Percentiles rank a stretch among this genome's conserved stretches.
Evolutionary conservation across 805 yeast genomes (phyloP).

Genomic region (Blastobotrys americana): DNA sequence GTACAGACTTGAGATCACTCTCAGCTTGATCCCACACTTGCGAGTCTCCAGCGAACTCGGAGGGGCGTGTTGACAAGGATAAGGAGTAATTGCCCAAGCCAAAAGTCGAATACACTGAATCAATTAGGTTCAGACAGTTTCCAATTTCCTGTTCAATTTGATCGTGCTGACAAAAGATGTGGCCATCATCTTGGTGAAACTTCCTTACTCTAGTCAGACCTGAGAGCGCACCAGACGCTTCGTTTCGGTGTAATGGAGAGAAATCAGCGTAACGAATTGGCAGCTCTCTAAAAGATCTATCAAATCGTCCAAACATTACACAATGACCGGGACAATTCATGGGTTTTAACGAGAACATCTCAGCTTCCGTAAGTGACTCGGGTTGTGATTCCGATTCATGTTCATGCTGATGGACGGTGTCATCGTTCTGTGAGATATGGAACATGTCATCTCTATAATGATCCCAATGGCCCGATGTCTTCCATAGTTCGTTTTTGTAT

Average conservation of each 20-base stretch:
- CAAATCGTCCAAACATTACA: conserved; percentile 63
- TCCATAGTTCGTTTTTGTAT: conserved; percentile 78
- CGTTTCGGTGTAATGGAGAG: conserved; percentile 88
- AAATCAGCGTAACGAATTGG: conserved; percentile 85
- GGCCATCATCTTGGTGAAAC: conserved; percentile 98
- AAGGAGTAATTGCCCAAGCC: conserved; percentile 53
- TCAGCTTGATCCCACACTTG: conserved; percentile 85
- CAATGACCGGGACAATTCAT: conserved; percentile 74
- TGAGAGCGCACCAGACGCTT: conserved; percentile 86
- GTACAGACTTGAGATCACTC: conserved; percentile 47
- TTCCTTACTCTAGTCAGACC: conserved; percentile 91
- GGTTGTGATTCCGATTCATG: too few relatives aligned
- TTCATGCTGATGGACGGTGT: conserved; percentile 24
- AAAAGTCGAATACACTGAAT: conserved; percentile 64
- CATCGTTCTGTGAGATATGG: conserved; percentile 28
- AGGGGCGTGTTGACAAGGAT: conserved; percentile 80
- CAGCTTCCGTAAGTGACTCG: too few relatives aligned
- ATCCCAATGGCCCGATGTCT: conserved; percentile 91
- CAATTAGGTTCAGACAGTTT: conserved; percentile 64
- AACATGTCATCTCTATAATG: conserved; percentile 95
- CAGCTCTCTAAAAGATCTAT: conserved; percentile 75
- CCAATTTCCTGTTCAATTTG: conserved; percentile 73
- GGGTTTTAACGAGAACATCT: conserved; percentile 74
- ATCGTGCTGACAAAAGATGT: conserved; percentile 75
- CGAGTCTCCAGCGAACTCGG: conserved; percentile 66